Base-by-base conservation (phyloP, 2,329 filamentous ascomycete genomes). In the Phialophora tarda region DNA sequence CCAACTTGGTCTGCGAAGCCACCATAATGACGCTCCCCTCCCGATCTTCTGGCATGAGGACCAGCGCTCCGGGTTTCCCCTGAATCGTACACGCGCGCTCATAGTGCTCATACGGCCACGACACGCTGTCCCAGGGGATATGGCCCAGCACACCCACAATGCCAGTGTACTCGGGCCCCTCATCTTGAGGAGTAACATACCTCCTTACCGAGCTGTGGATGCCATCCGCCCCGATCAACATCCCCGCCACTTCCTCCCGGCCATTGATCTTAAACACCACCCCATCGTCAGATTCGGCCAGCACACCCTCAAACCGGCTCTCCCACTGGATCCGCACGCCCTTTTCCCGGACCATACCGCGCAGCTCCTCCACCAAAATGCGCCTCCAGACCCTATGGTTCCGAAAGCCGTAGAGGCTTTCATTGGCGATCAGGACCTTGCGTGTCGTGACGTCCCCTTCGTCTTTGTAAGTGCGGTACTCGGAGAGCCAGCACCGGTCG, bases 191-290 rank as follows among this genome's bases (percentile, higher is more conserved):
- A 53, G 82, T 78, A 0, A 88, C 75, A 51, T 86, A 81, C 3
- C 75, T 78, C 4, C 85, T 80, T 0, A 88, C 83, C 0, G 75
- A 78, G 0, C 85, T 87, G 72, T 88, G 83, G 57, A 88, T 88
- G 1, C 86, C 86, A 64, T 88, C 86, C 0, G 85, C 83, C 0
- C 85, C 86, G n/a, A 88, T 76, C 0, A 88, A 78, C 12, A 86
- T 72, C 1, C 74, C 69, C 0, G 83, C 82, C 0, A 70, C 73
- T 0, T 71, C 76, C 0, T 73, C 77, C 0, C 76, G 76, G 0
- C 82, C 84, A 63, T 87, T 82, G 0, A 74, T 73, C 62, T 86
- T 84, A 8, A 77, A 77, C 68, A 82, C 83, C 0, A 75, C 79
- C 0, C 86, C 82, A 0, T 73, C 72, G 0, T 74, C 76, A 62